Percentiles rank a stretch among this genome's conserved stretches.
Evolutionary conservation across 139 green algal genomes (phyloP).

Genomic region (Spirogloea muscicola): DNA sequence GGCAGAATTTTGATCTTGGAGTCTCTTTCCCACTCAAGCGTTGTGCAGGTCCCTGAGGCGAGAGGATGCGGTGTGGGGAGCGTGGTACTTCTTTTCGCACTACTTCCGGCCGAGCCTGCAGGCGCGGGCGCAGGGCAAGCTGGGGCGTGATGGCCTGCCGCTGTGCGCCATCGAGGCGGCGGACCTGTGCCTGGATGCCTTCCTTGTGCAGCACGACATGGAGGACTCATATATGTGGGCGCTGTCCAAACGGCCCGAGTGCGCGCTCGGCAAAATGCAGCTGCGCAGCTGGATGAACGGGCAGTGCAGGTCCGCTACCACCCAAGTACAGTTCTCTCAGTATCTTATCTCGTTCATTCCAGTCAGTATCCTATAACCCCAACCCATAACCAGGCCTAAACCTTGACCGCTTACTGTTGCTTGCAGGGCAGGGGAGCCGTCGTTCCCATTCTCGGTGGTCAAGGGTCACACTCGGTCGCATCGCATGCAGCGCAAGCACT

Average conservation of each 20-base stretch:
- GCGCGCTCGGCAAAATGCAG: conserved; percentile 42
- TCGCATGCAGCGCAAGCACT: conserved; percentile 44
- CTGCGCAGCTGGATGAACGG: conserved; percentile 41
- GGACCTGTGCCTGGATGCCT: conserved; percentile 35
- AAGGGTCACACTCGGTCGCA: conserved; percentile 33
- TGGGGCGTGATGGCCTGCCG: not conserved
- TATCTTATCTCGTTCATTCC: not conserved
- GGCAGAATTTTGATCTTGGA: no score
- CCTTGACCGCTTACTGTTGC: no score
- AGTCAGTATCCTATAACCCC: not conserved
- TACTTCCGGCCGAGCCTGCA: conserved; percentile 22
- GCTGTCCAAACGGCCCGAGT: conserved; percentile 8
- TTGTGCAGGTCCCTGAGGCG: conserved; percentile 14
- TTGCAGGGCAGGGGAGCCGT: conserved; percentile 24
- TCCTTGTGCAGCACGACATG: conserved; percentile 45
- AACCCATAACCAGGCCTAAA: not conserved
- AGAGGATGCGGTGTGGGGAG: conserved; percentile 38
- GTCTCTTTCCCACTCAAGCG: no score
- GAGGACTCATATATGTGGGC: conserved; percentile 46
- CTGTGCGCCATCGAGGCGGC: conserved; percentile 2
- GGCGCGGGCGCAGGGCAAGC: not conserved
- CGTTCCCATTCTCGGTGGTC: conserved; percentile 34
- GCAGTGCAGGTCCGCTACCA: conserved; percentile 16
- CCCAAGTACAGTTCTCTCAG: not conserved
- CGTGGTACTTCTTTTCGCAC: conserved; percentile 45